Evolutionary conservation across 768 basidiomycete genomes (phyloP).

Genomic region (Agrocybe pediades): DNA sequence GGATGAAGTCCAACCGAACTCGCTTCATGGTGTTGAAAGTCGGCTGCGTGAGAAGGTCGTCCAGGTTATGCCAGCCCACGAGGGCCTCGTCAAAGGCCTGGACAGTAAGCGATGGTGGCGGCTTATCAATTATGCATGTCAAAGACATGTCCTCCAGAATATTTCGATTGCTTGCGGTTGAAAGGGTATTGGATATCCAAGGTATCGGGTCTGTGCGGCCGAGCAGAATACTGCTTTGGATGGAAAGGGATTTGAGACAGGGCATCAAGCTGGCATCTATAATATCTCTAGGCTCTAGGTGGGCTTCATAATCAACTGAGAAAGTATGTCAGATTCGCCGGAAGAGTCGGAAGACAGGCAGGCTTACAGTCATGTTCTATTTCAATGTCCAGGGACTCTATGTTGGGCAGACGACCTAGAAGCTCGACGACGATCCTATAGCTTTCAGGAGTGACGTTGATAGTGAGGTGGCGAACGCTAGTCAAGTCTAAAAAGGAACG

Average conservation of each 20-base stretch:
- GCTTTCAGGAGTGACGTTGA: constrained; percentile 19
- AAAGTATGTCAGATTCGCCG: background rate
- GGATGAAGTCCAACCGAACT: constrained; percentile 20
- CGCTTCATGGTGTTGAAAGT: constrained; percentile 20
- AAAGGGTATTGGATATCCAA: constrained; percentile 24
- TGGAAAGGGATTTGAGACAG: constrained; percentile 17
- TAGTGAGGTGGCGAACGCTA: constrained; percentile 12
- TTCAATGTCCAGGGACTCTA: constrained; percentile 22
- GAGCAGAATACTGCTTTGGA: constrained; percentile 22
- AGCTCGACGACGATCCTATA: constrained; percentile 17
- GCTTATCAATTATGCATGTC: constrained; percentile 24
- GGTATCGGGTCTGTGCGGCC: constrained; percentile 25
- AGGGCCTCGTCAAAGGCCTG: constrained; percentile 19
- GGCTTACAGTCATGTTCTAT: constrained; percentile 22
- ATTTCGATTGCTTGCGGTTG: constrained; percentile 16
- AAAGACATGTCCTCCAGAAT: constrained; percentile 20
- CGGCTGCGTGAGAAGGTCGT: constrained; percentile 22
- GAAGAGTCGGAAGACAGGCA: background rate
- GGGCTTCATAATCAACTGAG: constrained; percentile 21
- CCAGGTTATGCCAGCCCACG: constrained; percentile 23
- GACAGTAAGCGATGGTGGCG: constrained; percentile 22
- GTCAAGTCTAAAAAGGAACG: constrained; percentile 18
- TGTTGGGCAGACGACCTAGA: constrained; percentile 11
- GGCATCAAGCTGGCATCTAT: constrained; percentile 17
- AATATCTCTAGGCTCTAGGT: constrained; percentile 17